These are phyloP conservation scores for Venturia oleaginea DNA, from an alignment of 2,329 filamentous ascomycete species.

Conservation along the genomic window DNA sequence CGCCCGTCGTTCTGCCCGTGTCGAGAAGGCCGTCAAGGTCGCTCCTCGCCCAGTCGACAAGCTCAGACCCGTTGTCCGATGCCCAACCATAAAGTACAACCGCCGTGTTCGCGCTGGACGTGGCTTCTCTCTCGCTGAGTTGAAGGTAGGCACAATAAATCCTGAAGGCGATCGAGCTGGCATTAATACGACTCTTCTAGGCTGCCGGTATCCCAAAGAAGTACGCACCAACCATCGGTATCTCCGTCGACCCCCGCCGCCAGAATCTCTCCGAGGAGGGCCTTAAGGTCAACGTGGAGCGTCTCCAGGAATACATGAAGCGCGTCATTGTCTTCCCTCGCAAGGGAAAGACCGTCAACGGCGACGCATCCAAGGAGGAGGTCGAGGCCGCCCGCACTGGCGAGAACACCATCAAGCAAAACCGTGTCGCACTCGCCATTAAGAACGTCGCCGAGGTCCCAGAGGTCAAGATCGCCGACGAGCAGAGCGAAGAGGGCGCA, in stretches of 20 bases:
- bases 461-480: slow-evolving; percentile 68
- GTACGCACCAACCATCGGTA: slow-evolving; percentile 91
- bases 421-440: slow-evolving; percentile 62
- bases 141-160: slow-evolving; percentile 66
- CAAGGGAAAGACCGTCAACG: slow-evolving; percentile 90
- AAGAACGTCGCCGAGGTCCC: slow-evolving; percentile 61
- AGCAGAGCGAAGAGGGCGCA: slow-evolving; percentile 68
- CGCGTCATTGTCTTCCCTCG: slow-evolving; percentile 97
- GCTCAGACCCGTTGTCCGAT: slow-evolving; percentile 91
- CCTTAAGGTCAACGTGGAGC: slow-evolving; percentile 87
- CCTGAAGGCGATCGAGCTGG: neutral
- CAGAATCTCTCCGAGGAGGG: slow-evolving; percentile 96
- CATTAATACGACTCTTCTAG: slow-evolving; percentile 39
- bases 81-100: slow-evolving; percentile 99
- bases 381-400: slow-evolving; percentile 58
- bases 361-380: slow-evolving; percentile 76
- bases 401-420: slow-evolving; percentile 43
- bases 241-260: slow-evolving; percentile 91
- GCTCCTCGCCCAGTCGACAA: slow-evolving; percentile 96
- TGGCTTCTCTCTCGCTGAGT: slow-evolving; percentile 94
- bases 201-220: slow-evolving; percentile 93
- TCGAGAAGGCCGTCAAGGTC: slow-evolving; percentile 88
- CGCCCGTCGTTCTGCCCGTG: slow-evolving; percentile 81
- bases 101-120: slow-evolving; percentile 91
- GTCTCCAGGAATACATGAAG: slow-evolving; percentile 94